Percentiles rank a stretch among this genome's conserved stretches.
These are phyloP conservation scores for Salix arbutifolia DNA, from an alignment of 345 rosid genomes.

Conservation along the genomic window DNA sequence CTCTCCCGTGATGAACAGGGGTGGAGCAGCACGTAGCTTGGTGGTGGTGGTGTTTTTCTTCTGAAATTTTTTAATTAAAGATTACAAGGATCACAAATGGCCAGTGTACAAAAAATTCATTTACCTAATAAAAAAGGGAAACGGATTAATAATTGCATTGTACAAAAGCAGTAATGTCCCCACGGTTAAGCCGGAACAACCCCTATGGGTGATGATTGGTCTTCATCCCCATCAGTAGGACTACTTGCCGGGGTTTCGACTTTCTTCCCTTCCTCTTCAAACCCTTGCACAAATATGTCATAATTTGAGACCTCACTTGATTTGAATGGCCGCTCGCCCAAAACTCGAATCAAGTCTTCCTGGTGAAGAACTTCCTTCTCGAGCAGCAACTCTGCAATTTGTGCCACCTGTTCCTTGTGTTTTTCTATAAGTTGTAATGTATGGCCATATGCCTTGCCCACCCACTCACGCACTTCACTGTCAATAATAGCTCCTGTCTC, in stretches of 20 bases:
- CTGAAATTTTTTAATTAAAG: not conserved
- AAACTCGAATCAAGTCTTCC: conserved; percentile 53
- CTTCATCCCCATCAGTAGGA: conserved; percentile 39
- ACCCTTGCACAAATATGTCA: conserved; percentile 72
- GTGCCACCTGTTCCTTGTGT: conserved; percentile 72
- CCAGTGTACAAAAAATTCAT: not conserved
- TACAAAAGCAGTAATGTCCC: not conserved
- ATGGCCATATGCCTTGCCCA: conserved; percentile 56
- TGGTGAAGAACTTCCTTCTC: conserved; percentile 90
- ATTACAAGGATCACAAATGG: conserved; percentile 2
- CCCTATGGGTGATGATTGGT: conserved; percentile 30
- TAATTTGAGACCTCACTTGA: conserved; percentile 60
- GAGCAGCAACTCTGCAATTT: conserved; percentile 75
- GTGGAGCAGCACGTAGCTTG: too few species aligned
- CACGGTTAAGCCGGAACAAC: conserved; percentile 8
- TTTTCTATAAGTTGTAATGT: conserved; percentile 61
- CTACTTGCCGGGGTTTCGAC: conserved; percentile 12
- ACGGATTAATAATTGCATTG: not conserved
- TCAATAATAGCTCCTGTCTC: conserved; percentile 85
- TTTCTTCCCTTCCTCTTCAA: conserved; percentile 41
- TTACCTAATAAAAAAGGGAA: not conserved
- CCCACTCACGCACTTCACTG: conserved; percentile 83
- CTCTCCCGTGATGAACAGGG: too few species aligned
- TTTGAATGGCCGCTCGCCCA: conserved; percentile 85
- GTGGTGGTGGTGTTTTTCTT: not conserved